Evolutionary conservation across 371 early-diverging fungal genomes (phyloP), one percentile per base, ranked within the genome.

Genomic region (Mortierella sp.): DNA sequence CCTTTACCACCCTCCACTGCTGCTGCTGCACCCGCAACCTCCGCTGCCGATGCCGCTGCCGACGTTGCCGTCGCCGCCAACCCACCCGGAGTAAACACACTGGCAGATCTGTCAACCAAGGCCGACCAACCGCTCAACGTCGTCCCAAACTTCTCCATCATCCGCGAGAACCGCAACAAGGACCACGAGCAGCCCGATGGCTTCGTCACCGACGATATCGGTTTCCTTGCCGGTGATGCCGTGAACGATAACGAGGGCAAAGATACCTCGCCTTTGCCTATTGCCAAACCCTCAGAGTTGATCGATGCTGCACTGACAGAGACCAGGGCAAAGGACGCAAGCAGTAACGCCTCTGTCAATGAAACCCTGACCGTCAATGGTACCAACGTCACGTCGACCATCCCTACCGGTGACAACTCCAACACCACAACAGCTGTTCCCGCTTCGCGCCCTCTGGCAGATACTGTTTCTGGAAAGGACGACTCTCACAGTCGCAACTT

Each of bases 201-300:
- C 19, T 70, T 67, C 29, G 16, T 52, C 5, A 70, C 71, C 37
- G 81, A 73, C 39, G 44, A 73, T 9, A 43, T 66, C 7, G 74
- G 74, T 0, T 44, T 55, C 16, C 34, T 77, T 41, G 78, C 78
- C 5, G 78, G 75, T 0, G 82, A 77, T 63, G 78, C 74, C 9
- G 65, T 81, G 47, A 81, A 81, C 47, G 68, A 47, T 14, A 14
- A 43, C 11, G 68, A 70, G n/a, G 69, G 37, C 1, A 34, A 31
- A 4, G 82, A 77, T 26, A 29, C 55, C 10, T 50, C 74, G 6
- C 75, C 78, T 2, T n/a, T 45, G 14, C 66, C 73, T 2, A 19
- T 73, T 6, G 48, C 44, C 3, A 44, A 73, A 4, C 77, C 80
- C 24, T 76, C 73, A 1, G 77, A 80, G 31, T 31, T 73, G 44